Base-by-base conservation (phyloP, 345 rosid species). In the Eucalyptus shirleyi region DNA sequence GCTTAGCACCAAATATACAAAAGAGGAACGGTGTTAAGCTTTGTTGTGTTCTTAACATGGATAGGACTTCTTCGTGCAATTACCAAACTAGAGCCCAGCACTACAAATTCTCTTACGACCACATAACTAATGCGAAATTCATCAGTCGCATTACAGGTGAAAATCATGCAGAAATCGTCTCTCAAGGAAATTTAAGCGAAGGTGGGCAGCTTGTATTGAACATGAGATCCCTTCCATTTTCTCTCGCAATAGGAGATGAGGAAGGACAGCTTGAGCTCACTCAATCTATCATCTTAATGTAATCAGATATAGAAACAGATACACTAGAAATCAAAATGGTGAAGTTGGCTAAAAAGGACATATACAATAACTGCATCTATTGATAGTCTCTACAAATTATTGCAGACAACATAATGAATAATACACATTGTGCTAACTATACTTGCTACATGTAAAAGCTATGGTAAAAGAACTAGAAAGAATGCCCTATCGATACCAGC, bases 401-500 rank as follows among this genome's bases (percentile, higher is more conserved):
- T 77, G 47, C 85, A 77, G 26, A 18, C 85, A 44, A 12, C 47
- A 40, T 77, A 77, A 77, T 77, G 89, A 50, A 50, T 30, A 88
- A 6, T 17, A 50, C 87, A 56, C 26, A 86, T 40, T 21, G 85
- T 77, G 30, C 47, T 37, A 40, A 40, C 30, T 77, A 77, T 40
- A 40, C 85, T 77, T 21, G 85, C 47, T 40, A 77, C 83, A 77
- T 40, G 85, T 77, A 40, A 47, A 9, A 30, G 87, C 90, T 69
- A 87, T 88, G 59, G 90, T 88, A 89, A 87, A 89, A 90, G 62
- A 32, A 87, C 88, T 80, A 65, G 90, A 93, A 94, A 92, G 95
- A 93, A 94, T 94, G 92, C 88, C 86, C 92, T 91, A 88, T 90
- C 50, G 88, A 89, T 88, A 50, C 90, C 91, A 92, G 90, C 88